These are phyloP conservation scores for Rubia balearica DNA, from an alignment of 305 asterid genomes.

Conservation along the genomic window DNA sequence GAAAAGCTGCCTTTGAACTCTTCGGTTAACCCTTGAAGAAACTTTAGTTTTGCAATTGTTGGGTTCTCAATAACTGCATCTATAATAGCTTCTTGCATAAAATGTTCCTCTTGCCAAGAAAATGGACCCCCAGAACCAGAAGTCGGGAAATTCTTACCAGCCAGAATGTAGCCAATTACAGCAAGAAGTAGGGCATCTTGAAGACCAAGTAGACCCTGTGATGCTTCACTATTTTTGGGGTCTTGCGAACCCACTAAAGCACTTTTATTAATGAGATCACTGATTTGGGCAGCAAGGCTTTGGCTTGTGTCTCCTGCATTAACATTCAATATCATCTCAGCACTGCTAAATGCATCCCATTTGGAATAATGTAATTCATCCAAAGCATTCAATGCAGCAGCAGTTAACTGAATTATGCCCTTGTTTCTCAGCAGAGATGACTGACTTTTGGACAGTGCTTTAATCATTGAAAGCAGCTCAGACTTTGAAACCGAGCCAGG, in stretches of 20 bases:
- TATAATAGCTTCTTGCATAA: slow-evolving; percentile 90
- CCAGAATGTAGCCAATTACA: slow-evolving; percentile 71
- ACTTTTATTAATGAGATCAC: slow-evolving; percentile 86
- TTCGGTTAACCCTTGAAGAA: slow-evolving; percentile 63
- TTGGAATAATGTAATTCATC: slow-evolving; percentile 55
- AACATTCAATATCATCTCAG: slow-evolving; percentile 84
- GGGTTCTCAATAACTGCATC: slow-evolving; percentile 91
- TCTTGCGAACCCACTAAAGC: slow-evolving; percentile 46
- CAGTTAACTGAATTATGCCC: slow-evolving; percentile 83
- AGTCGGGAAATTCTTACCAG: slow-evolving; percentile 90
- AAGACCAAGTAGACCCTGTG: slow-evolving; percentile 61
- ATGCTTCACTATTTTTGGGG: slow-evolving; percentile 27
- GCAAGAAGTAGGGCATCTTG: slow-evolving; percentile 78
- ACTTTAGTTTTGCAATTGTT: slow-evolving; percentile 46
- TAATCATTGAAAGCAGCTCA: slow-evolving; percentile 61
- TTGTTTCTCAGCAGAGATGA: slow-evolving; percentile 53
- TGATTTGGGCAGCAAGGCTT: slow-evolving; percentile 92
- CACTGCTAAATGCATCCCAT: slow-evolving; percentile 88
- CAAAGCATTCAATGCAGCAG: slow-evolving; percentile 57
- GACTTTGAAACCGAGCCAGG: slow-evolving; percentile 63
- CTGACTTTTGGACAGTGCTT: slow-evolving; percentile 61
- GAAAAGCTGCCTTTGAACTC: slow-evolving; percentile 51
- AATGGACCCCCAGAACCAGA: slow-evolving; percentile 89
- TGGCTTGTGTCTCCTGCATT: slow-evolving; percentile 93
- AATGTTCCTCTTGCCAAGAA: slow-evolving; percentile 99